phyloP scores from a whole-genome alignment of 441 rosid species.

The Arabidopsis lyrata region DNA sequence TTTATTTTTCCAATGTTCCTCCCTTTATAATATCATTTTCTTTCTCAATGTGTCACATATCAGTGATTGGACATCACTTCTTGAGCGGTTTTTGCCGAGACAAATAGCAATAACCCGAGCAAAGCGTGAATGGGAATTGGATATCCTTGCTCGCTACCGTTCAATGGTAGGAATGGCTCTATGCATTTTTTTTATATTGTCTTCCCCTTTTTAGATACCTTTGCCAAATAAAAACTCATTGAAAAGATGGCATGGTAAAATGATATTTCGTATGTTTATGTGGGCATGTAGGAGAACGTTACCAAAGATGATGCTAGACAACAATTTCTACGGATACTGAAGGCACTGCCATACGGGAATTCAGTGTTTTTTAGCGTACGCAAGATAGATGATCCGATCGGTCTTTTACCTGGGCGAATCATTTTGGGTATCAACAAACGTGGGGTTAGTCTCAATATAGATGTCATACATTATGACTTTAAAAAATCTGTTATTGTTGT shows the following conservation, averaged over 20 bases:
- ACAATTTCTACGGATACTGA: conserved; percentile 85
- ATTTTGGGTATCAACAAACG: conserved; percentile 96
- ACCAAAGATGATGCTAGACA: conserved; percentile 98
- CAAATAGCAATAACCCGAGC: conserved; percentile 97
- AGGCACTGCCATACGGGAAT: conserved; percentile 90
- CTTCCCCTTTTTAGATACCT: conserved; percentile 6
- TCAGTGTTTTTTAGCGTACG: conserved; percentile 94
- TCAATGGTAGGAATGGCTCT: conserved; percentile 67
- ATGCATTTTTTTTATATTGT: conserved; percentile 23
- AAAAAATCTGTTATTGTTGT: not conserved
- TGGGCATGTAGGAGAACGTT: conserved; percentile 70
- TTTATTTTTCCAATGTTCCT: conserved; percentile 19
- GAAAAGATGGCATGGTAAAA: conserved; percentile 19
- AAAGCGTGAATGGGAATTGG: conserved; percentile 95
- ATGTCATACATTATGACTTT: conserved; percentile 4
- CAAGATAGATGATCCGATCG: conserved; percentile 99
- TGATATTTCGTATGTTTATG: conserved; percentile 22
- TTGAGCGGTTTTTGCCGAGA: conserved; percentile 90
- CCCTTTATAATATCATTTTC: conserved; percentile 3
- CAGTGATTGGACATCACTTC: conserved; percentile 92
- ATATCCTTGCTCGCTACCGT: conserved; percentile 89
- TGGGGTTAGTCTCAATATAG: conserved; percentile 66
- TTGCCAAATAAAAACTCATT: conserved; percentile 2
- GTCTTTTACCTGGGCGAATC: conserved; percentile 93
- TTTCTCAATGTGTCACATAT: conserved; percentile 42